These are phyloP conservation scores for Vinca major DNA, from an alignment of 305 asterid species.

Conservation along the genomic window DNA sequence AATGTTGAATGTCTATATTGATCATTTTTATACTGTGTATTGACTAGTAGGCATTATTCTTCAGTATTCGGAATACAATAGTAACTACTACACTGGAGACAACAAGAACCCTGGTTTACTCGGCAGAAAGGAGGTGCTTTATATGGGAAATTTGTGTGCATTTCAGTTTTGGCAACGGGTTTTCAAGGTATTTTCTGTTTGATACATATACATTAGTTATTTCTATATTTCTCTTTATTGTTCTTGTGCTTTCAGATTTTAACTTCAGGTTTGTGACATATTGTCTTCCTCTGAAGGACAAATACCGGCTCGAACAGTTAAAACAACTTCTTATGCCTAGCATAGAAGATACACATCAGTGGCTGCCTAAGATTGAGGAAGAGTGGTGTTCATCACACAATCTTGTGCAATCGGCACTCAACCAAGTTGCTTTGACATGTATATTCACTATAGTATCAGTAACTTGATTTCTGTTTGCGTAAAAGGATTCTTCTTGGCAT, in stretches of 20 bases:
- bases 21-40: constrained; percentile 13
- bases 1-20: constrained; percentile 8
- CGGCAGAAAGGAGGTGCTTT: constrained; percentile 64
- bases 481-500: neutral
- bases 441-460: constrained; percentile 22
- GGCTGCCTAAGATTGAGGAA: constrained; percentile 49
- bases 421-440: constrained; percentile 71
- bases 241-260: constrained; percentile 17
- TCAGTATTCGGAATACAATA: constrained; percentile 48
- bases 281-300: constrained; percentile 46
- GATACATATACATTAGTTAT: neutral
- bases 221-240: constrained; percentile 7
- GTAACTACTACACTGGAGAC: constrained; percentile 42
- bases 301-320: constrained; percentile 48
- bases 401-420: constrained; percentile 73
- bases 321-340: constrained; percentile 35
- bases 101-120: constrained; percentile 36
- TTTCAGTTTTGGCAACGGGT: constrained; percentile 83
- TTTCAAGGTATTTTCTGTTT: constrained; percentile 47
- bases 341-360: constrained; percentile 21
- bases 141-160: constrained; percentile 69
- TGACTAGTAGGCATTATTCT: constrained; percentile 22
- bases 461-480: constrained; percentile 12
- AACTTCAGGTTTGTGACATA: constrained; percentile 18
- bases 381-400: constrained; percentile 83